Evolutionary conservation across 1,139 yeast genomes (phyloP), one percentile per base, ranked within the genome.

Genomic region (Pichia kudriavzevii): DNA sequence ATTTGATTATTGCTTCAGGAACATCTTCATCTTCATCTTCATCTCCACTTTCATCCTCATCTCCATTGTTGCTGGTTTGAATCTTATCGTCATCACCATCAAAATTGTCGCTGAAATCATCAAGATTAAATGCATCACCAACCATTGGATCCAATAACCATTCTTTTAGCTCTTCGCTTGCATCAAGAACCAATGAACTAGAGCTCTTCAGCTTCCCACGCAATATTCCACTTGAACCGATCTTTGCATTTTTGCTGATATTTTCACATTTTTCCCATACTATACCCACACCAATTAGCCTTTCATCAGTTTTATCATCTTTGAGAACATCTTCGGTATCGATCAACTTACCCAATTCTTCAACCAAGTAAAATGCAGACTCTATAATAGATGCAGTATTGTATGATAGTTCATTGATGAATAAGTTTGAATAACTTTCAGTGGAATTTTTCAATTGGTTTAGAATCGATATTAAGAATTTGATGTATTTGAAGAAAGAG

Each of bases 71-170:
- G 58, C 4, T 60, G 65, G 8, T 51, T 59, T 3, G 45, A 53
- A 7, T 49, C 56, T 22, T 59, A 65, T n/a, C 34, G 18, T 74
- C 78, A 10, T 34, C 41, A 21, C 17, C 12, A 7, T 26, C 29
- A 18, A 18, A 26, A 18, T 26, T 18, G 4, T 26, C 29, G 12
- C 15, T n/a, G n/a, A n/a, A n/a, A 20, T 61, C 66, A 14, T 60
- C 44, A 18, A 35, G 62, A 34, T 60, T 64, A 31, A 33, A 30
- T 63, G 66, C 30, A 54, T 35, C 40, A 8, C 40, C 45, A 4
- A 61, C 61, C 24, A 60, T 61, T 0, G 88, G 88, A 44, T 77
- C 66, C 39, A 73, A 70, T 1, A 75, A 52, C 84, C 87, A 80
- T 41, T 75, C 82, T 12, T 61, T 71, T 41, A 78, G 68, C 46